Base-by-base conservation (phyloP, 208 protist species). In the Tetramitus jugosus region DNA sequence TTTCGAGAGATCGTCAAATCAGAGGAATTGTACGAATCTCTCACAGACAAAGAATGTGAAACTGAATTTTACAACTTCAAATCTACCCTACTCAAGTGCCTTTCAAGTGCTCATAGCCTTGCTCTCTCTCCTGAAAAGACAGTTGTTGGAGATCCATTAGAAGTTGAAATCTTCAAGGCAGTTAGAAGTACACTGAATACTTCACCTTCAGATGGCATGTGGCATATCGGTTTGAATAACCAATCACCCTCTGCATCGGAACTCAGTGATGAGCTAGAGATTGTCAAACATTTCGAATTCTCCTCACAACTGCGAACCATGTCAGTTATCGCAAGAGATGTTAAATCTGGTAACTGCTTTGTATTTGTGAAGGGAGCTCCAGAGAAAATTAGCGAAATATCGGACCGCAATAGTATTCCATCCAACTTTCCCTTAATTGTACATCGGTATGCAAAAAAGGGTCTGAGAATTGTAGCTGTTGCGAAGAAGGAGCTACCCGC, bases 121-220 rank as follows among this genome's bases (percentile, higher is more conserved):
- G n/a, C n/a, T n/a, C n/a, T n/a, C n/a, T n/a, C n/a, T n/a, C n/a
- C n/a, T n/a, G n/a, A n/a, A n/a, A 76, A 40, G 13, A 2, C 43
- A 26, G 52, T 89, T 1, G 61, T 89, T 20, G 89, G 89, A 42
- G 87, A 92, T 74, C 84, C 87, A 17, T 68, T 92, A 0, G 89
- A 92, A 33, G 61, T 89, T 1, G 84, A 91, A 76, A 90, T 91
- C 68, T 91, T 91, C 62, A 14, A 81, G 14, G 64, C 79, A 1
- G 85, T 79, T 0, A 45, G 68, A 0, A 14, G 45, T 17, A 49
- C 4, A 17, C 4, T 49, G 4, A 14, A 49, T 17, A n/a, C n/a
- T n/a, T n/a, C n/a, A n/a, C n/a, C n/a, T n/a, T n/a, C n/a, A n/a
- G n/a, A n/a, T n/a, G n/a, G n/a, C n/a, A n/a, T n/a, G n/a, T n/a